A percentile compares a stretch with the other conserved stretches of the same genome.
Evolutionary conservation across 2,329 filamentous ascomycete species (phyloP).

Genomic region (Myrmaecium sp.): DNA sequence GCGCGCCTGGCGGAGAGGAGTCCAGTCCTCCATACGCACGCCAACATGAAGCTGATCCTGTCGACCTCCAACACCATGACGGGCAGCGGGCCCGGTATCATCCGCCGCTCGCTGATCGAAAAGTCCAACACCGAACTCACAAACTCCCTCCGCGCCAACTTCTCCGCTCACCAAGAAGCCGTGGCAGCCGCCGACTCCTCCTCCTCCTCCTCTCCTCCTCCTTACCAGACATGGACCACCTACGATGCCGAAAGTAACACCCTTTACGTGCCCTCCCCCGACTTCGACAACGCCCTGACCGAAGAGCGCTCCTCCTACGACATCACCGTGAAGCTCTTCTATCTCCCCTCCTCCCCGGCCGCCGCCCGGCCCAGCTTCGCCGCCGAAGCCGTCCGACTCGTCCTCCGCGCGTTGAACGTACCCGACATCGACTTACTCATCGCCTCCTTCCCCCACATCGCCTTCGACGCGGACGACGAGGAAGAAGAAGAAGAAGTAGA

Average conservation of each 20-base stretch:
- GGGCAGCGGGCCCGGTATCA: conserved; percentile 65
- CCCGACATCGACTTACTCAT: conserved; percentile 72
- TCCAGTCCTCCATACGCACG: conserved; percentile 1
- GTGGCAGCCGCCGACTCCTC: conserved; percentile 13
- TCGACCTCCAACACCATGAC: conserved; percentile 86
- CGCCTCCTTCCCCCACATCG: conserved; percentile 80
- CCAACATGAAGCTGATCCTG: conserved; percentile 52
- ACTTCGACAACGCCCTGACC: conserved; percentile 54
- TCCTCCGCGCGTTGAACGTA: conserved; percentile 63
- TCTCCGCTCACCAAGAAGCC: conserved; percentile 55
- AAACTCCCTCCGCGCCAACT: conserved; percentile 72
- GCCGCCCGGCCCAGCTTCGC: conserved; percentile 53
- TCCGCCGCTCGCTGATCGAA: conserved; percentile 58
- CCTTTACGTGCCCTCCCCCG: conserved; percentile 63
- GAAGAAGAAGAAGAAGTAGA: conserved; percentile 46
- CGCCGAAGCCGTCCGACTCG: conserved; percentile 60
- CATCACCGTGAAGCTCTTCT: conserved; percentile 91
- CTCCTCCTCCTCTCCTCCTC: conserved; percentile 16
- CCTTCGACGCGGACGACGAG: conserved; percentile 84
- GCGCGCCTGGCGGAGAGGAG: no score
- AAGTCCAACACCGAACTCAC: conserved; percentile 90
- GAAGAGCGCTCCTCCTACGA: conserved; percentile 81
- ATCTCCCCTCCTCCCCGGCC: conserved; percentile 54
- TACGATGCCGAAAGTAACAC: conserved; percentile 23
- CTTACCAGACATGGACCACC: conserved; percentile 49